Evolutionary conservation across 2,329 filamentous ascomycete species (phyloP), one percentile per base, ranked within the genome.

Genomic region (Endothia cerciana): DNA sequence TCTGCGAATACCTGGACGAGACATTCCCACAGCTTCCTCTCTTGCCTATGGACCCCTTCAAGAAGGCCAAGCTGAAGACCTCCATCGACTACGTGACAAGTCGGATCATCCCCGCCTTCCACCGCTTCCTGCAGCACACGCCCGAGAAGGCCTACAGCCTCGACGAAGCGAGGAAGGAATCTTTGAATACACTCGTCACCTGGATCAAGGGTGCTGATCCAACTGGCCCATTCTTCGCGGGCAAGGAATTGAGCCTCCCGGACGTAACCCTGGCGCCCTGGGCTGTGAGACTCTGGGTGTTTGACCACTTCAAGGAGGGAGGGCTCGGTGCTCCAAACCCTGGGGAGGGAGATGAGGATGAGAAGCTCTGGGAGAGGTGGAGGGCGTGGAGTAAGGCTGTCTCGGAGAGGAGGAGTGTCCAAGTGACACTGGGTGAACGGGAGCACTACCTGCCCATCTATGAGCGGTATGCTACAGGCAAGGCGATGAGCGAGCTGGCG

Each of bases 1-100:
- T 93, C 57, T 88, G 86, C 76, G 89, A 92, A 73, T 93, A 91
- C 70, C 80, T 93, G 1, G 87, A 93, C 69, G 90, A 92, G 66
- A 86, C 86, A 0, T 92, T 87, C 68, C 80, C 82, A 0, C 79
- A 81, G 73, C 74, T 80, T 1, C 75, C 76, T 0, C 75, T 93
- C 3, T 77, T 91, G 5, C 87, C 90, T 0, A 72, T 75, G 0
- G 86, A 89, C 66, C 78, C 86, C 0, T 93, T 91, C 71, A 81
- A 85, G 55, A 81, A 84, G 61, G 90, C 90, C 3, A 77, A 86
- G 15, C 85, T 84, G 45, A 80, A 88, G 38, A 86, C 93, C 60
- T 93, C 90, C 89, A 89, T 87, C 43, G 89, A 92, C 71, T 91
- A 89, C 70, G 83, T 91, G 40, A 87, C 83, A 51, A 85, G 80